A percentile compares a stretch with the other conserved stretches of the same genome.
These are phyloP conservation scores for Heritiera fomes DNA, from an alignment of 345 rosid species.

Conservation along the genomic window DNA sequence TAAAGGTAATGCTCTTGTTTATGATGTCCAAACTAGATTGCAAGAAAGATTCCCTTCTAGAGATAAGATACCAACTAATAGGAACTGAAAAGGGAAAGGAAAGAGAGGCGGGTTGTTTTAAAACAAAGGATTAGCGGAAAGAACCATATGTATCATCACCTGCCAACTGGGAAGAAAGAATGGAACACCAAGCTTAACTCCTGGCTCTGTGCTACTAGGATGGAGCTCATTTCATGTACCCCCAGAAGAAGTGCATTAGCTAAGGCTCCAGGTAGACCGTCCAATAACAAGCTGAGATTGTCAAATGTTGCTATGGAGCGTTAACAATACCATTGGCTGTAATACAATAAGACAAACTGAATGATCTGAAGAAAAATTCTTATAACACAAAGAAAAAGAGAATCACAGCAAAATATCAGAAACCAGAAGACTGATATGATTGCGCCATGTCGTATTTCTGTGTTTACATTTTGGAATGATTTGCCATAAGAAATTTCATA, in stretches of 20 bases:
- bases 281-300: slow-evolving; percentile 62
- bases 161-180: slow-evolving; percentile 98
- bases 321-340: slow-evolving; percentile 7
- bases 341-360: too few species aligned
- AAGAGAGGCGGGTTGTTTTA: background rate
- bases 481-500: too few species aligned
- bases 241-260: slow-evolving; percentile 77
- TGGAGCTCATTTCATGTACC: slow-evolving; percentile 77
- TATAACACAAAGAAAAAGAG: too few species aligned
- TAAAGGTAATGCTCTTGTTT: background rate
- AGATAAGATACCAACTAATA: background rate
- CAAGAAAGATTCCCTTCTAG: background rate
- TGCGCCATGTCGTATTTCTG: too few species aligned
- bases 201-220: slow-evolving; percentile 65
- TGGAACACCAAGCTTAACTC: slow-evolving; percentile 84
- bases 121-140: slow-evolving; percentile 1
- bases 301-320: slow-evolving; percentile 70
- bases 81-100: slow-evolving; percentile 1
- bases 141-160: slow-evolving; percentile 42
- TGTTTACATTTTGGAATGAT: too few species aligned
- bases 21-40: background rate
- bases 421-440: too few species aligned
- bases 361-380: too few species aligned
- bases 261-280: slow-evolving; percentile 89
- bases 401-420: too few species aligned